Conservation (phyloP, 257 asterid genomes). For the Paulownia fortunei region DNA sequence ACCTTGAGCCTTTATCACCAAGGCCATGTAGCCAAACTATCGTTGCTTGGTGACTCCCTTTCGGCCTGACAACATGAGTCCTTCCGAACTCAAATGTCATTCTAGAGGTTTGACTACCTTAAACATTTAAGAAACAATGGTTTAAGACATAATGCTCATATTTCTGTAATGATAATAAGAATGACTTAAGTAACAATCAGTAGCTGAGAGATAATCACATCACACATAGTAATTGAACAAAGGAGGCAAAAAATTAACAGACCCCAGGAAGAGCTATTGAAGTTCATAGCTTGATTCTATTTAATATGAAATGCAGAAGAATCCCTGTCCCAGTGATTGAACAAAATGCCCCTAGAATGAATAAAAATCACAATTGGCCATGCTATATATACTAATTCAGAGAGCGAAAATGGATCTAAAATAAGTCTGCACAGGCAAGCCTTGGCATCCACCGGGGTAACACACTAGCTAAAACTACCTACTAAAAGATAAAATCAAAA, state of each 20-base stretch:
- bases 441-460: slow-evolving; percentile 31
- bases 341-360: slow-evolving; percentile 51
- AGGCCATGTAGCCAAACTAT: slow-evolving; percentile 90
- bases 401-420: not conserved
- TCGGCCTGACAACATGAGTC: slow-evolving; percentile 87
- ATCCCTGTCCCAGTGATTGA: slow-evolving; percentile 22
- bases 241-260: slow-evolving; percentile 38
- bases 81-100: slow-evolving; percentile 70
- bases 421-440: slow-evolving; percentile 22
- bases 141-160: not conserved
- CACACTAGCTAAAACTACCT: slow-evolving; percentile 27
- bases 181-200: not conserved
- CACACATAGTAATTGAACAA: not conserved
- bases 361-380: slow-evolving; percentile 30
- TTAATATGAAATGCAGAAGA: slow-evolving; percentile 15
- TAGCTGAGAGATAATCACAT: slow-evolving; percentile 3
- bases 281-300: slow-evolving; percentile 56
- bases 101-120: slow-evolving; percentile 57
- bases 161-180: not conserved
- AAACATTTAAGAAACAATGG: slow-evolving; percentile 25
- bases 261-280: slow-evolving; percentile 47
- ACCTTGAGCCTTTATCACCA: slow-evolving; percentile 89
- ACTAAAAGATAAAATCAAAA: slow-evolving; percentile 33
- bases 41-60: slow-evolving; percentile 86
- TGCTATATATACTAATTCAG: too few species aligned